Evolutionary conservation across 495 filamentous ascomycete genomes (phyloP).

Genomic region (Podospora bellae-mahoneyi): DNA sequence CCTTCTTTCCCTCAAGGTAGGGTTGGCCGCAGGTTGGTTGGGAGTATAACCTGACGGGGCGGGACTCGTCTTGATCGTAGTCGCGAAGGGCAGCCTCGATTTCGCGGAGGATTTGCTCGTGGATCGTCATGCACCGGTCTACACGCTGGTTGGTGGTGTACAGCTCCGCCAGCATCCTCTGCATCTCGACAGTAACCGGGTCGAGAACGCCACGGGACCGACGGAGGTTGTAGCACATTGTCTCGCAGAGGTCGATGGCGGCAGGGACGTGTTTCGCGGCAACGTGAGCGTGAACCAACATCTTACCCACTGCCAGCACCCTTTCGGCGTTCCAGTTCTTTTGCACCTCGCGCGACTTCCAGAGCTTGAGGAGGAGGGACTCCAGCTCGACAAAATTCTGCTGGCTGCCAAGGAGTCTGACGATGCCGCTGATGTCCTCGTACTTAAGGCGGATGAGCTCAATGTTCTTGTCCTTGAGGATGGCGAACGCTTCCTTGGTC

Average conservation of each 20-base stretch:
- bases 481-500: constrained; percentile 49
- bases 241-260: constrained; percentile 55
- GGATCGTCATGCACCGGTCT: constrained; percentile 51
- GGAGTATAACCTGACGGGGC: constrained; percentile 3
- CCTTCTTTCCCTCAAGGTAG: background rate
- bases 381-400: constrained; percentile 59
- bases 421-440: constrained; percentile 52
- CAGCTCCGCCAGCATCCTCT: constrained; percentile 53
- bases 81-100: constrained; percentile 28
- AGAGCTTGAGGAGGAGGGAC: constrained; percentile 54
- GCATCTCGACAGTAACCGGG: constrained; percentile 53
- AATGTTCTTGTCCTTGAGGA: constrained; percentile 48
- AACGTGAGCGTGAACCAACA: constrained; percentile 56
- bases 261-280: constrained; percentile 40
- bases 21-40: background rate
- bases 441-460: constrained; percentile 53
- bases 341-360: constrained; percentile 59
- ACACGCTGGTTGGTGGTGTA: constrained; percentile 50
- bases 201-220: constrained; percentile 56
- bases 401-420: constrained; percentile 56
- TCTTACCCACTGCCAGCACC: constrained; percentile 55
- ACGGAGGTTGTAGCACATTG: constrained; percentile 63
- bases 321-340: constrained; percentile 53
- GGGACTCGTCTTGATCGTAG: constrained; percentile 6
- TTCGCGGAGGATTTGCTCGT: constrained; percentile 52